Evolutionary conservation across 148 eudicot genomes (phyloP), one percentile per base, ranked within the genome.

Genomic region (Rhododendron ferrugineum): DNA sequence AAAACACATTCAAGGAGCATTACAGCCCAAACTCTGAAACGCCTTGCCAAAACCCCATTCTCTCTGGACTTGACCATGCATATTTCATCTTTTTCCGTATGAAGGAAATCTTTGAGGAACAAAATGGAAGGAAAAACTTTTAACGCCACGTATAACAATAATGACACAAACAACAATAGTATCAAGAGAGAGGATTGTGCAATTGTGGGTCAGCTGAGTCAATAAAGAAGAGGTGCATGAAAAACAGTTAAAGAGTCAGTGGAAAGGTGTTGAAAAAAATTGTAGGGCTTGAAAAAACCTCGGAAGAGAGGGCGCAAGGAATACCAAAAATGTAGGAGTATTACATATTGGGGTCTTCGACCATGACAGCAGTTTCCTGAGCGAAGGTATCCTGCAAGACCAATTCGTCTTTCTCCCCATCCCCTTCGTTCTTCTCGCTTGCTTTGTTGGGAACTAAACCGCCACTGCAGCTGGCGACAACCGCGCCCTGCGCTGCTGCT

Each of bases 341-440:
- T 66, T 90, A 96, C 99, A 96, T 94, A 89, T 93, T 95, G 52
- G 99, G 99, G 83, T 96, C 99, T 91, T 96, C 99, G n/a, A 92
- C 93, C 96, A 93, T 87, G 87, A 96, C 99, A 90, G 99, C 99
- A 88, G 99, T 96, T 90, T 96, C 99, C 85, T 91, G 95, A 20
- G 99, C 99, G 91, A 96, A 96, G 36, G 99, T 96, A 87, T 96
- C 99, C 89, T 96, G 99, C 88, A 96, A 90, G 62, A 96, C 99
- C 89, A 96, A 89, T 75, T 96, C 99, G 78, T 96, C 99, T 85
- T 95, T 94, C 86, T 95, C 98, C n/a, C 92, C 96, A 86, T 92
- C 98, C 47, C 85, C 91, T 87, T 91, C 95, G 70, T 60, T 87
- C 88, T 92, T 93, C 26, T 93, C 94, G 60, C 84, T 87, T 54